Conservation (phyloP, 1,284 basidiomycete genomes). For the Rhodotorula glutinis region DNA sequence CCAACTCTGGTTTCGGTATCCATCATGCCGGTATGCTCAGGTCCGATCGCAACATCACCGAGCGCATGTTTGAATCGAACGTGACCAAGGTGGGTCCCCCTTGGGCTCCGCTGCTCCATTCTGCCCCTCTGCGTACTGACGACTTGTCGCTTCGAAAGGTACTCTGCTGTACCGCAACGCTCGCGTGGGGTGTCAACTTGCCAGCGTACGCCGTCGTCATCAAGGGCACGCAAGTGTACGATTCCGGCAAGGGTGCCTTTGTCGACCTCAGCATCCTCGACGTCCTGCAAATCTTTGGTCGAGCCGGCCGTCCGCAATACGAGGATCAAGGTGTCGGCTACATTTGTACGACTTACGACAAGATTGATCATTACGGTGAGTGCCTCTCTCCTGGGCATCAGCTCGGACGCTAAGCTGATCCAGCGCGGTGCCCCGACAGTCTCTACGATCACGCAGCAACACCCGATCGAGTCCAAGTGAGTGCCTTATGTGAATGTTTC, state of each 20-base stretch:
- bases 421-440: slow-evolving; percentile 13
- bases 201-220: slow-evolving; percentile 96
- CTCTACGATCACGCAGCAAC: slow-evolving; percentile 53
- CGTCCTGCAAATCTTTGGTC: slow-evolving; percentile 92
- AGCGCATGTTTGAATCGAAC: slow-evolving; percentile 85
- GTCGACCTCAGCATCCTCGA: slow-evolving; percentile 93
- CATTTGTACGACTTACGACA: slow-evolving; percentile 92
- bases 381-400: neutral
- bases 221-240: slow-evolving; percentile 97
- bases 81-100: slow-evolving; percentile 77
- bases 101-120: neutral
- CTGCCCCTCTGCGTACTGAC: neutral
- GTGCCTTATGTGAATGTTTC: slow-evolving; percentile 41
- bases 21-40: slow-evolving; percentile 99
- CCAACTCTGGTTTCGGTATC: slow-evolving; percentile 87
- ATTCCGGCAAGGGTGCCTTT: slow-evolving; percentile 81
- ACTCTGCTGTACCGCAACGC: slow-evolving; percentile 93
- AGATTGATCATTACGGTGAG: slow-evolving; percentile 82
- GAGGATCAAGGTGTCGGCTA: slow-evolving; percentile 95
- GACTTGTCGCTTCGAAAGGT: slow-evolving; percentile 57
- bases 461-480: slow-evolving; percentile 94
- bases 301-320: slow-evolving; percentile 89
- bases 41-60: slow-evolving; percentile 91
- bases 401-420: slow-evolving; percentile 3
- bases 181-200: slow-evolving; percentile 99